Evolutionary conservation across 148 eudicot genomes (phyloP), one percentile per base, ranked within the genome.

Genomic region (Agrostemma githago): DNA sequence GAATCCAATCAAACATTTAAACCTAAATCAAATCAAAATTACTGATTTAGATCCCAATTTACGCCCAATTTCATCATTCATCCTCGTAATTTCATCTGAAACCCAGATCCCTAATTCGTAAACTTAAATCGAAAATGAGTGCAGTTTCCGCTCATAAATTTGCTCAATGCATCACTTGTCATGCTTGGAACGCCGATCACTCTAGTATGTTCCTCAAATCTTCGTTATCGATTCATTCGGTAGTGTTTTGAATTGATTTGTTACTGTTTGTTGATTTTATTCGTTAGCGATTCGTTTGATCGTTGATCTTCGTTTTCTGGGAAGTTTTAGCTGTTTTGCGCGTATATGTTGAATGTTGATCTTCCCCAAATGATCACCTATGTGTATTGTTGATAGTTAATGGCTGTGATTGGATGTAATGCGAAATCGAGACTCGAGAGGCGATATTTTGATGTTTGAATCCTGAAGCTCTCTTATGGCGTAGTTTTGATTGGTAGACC

Each of bases 131-230:
- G 21, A n/a, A 60, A 81, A 84, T 82, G 96, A 84, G 92, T 54
- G 87, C 87, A 39, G 81, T 88, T 76, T 76, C 90, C 46, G 88
- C 77, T 75, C 92, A 93, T 72, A 90, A 89, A 79, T 89, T 93
- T 56, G 98, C 98, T 70, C 92, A 83, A 51, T 88, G 88, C 83
- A 85, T 89, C 78, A 89, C 95, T 78, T 93, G 91, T 72, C 98
- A 93, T 79, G 94, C 95, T 84, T 93, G 98, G 98, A 89, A 89
- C 77, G 97, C 98, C 8, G 97, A 93, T 54, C 87, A 81, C 21
- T 86, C 98, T 56, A 93, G 97, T 91, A 87, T 17, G 56, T 63
- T 54, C 78, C 20, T 42, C 15, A 26, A 26, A 26, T 26, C 34
- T 26, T 26, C 34, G 44, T 5, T 68, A 11, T 39, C 3, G n/a